A percentile compares a stretch with the other conserved stretches of the same genome.
phyloP scores from a whole-genome alignment of 106 monocot genomes.

The Platanthera zijinensis region DNA sequence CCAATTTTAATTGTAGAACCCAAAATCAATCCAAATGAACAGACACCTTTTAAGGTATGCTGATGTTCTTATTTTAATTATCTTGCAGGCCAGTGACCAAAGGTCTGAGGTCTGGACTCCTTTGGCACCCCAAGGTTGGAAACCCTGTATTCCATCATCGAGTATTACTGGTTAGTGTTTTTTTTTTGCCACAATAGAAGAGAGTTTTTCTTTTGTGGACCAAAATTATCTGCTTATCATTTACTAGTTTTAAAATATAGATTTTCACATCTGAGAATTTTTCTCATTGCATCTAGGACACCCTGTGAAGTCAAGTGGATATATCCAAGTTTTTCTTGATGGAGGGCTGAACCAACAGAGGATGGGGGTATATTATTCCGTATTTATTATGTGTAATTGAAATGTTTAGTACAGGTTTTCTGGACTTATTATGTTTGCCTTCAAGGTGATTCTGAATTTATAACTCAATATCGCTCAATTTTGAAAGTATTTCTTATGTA shows the following conservation, averaged over 20 bases:
- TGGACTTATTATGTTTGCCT: neutral
- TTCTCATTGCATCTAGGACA: neutral
- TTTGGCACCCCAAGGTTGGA: conserved; percentile 57
- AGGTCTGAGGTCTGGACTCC: conserved; percentile 59
- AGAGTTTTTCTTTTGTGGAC: neutral
- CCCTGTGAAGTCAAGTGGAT: conserved; percentile 41
- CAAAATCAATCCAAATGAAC: too few species aligned
- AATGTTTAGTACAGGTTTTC: neutral
- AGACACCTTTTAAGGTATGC: too few species aligned
- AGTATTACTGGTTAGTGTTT: conserved; percentile 26
- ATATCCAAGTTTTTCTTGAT: conserved; percentile 88
- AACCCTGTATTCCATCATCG: conserved; percentile 29
- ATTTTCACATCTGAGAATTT: neutral
- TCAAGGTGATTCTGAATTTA: neutral
- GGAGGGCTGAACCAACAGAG: conserved; percentile 89
- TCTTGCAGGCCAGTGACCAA: conserved; percentile 34
- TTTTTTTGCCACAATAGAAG: neutral
- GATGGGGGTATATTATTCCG: conserved; percentile 61
- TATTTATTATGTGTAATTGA: neutral
- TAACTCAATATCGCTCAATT: neutral
- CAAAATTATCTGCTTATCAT: neutral
- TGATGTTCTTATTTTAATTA: neutral
- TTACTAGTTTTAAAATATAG: neutral
- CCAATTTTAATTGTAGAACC: too few species aligned
- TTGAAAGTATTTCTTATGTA: conserved; percentile 16